These are phyloP conservation scores for Seiridium unicorne DNA, from an alignment of 2,329 filamentous ascomycete species.

Conservation along the genomic window DNA sequence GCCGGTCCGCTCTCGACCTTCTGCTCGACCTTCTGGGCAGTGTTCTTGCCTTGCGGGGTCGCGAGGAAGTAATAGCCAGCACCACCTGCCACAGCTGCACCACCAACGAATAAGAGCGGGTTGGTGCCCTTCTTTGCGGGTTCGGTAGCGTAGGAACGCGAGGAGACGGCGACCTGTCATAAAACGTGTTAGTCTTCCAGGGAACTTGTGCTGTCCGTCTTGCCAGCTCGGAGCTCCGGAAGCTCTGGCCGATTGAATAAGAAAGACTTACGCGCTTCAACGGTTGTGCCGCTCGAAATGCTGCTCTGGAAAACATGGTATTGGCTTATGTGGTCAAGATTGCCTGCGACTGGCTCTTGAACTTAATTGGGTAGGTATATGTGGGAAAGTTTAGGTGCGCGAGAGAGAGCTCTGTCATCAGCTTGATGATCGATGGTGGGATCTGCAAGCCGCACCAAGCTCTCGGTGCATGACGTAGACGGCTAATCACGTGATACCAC, in stretches of 20 bases:
- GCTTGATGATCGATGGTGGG: constrained; percentile 1
- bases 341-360: background rate
- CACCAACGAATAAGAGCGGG: constrained; percentile 58
- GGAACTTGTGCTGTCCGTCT: background rate
- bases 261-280: constrained; percentile 49
- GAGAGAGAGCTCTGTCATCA: constrained; percentile 1
- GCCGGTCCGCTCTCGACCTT: constrained; percentile 41
- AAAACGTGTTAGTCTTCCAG: constrained; percentile 14
- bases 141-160: constrained; percentile 66
- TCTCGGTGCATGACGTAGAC: constrained; percentile 2
- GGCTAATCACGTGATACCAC: constrained; percentile 6
- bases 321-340: background rate
- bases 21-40: constrained; percentile 57
- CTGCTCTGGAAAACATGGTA: constrained; percentile 56
- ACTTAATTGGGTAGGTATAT: constrained; percentile 6
- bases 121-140: constrained; percentile 54
- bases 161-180: constrained; percentile 21
- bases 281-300: constrained; percentile 53
- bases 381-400: background rate
- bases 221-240: constrained; percentile 16
- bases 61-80: constrained; percentile 57
- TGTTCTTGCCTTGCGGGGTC: constrained; percentile 39
- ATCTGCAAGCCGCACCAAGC: background rate
- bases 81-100: constrained; percentile 57
- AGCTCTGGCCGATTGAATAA: constrained; percentile 7